A percentile compares a stretch with the other conserved stretches of the same genome.
These are phyloP conservation scores for Fusarium musae DNA, from an alignment of 2,329 filamentous ascomycete species.

Conservation along the genomic window DNA sequence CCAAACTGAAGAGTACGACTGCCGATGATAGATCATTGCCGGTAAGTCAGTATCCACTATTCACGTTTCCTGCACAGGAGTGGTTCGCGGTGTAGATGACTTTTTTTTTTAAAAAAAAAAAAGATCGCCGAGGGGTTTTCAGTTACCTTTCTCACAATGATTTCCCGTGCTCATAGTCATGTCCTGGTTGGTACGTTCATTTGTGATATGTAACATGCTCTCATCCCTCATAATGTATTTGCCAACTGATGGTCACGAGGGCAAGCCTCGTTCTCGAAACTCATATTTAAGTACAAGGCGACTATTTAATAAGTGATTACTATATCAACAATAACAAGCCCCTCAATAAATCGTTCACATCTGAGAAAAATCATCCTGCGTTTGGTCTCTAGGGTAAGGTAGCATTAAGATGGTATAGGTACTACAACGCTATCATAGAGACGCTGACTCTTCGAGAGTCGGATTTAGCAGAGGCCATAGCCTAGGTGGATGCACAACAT, in stretches of 20 bases:
- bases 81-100: neutral
- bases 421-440: neutral
- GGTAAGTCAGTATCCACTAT: neutral
- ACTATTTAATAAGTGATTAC: neutral
- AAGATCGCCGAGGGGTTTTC: neutral
- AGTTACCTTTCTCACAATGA: neutral
- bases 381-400: neutral
- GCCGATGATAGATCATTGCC: neutral
- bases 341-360: neutral
- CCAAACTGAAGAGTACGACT: neutral
- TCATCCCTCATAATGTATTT: neutral
- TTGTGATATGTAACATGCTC: neutral
- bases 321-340: neutral
- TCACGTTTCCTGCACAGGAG: neutral
- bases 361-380: neutral
- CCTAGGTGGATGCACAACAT: neutral
- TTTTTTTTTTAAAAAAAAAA: no score
- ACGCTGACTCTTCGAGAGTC: neutral
- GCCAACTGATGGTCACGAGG: neutral
- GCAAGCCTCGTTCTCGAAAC: neutral
- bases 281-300: neutral
- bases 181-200: neutral
- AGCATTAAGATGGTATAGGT: neutral
- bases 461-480: neutral
- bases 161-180: neutral